These are phyloP conservation scores for Croton setiger DNA, from an alignment of 441 rosid genomes.

Conservation along the genomic window DNA sequence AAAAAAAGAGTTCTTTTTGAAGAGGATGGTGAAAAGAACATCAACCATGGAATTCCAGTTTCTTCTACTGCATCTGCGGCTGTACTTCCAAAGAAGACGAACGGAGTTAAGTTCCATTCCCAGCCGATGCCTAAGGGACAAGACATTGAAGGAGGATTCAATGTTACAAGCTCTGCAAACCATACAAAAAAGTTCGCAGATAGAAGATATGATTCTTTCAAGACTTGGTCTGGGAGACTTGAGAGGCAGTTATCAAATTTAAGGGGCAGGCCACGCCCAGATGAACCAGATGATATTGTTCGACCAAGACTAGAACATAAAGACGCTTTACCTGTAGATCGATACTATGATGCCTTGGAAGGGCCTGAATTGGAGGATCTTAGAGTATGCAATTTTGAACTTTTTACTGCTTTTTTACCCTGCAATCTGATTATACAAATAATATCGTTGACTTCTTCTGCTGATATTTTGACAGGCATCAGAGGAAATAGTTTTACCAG, in stretches of 20 bases:
- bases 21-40: conserved; percentile 13
- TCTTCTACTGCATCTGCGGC: conserved; percentile 4
- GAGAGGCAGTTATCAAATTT: conserved; percentile 63
- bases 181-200: conserved; percentile 42
- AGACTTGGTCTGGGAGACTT: conserved; percentile 82
- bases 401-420: neutral
- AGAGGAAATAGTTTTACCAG: conserved; percentile 72
- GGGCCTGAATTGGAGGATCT: conserved; percentile 88
- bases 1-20: conserved; percentile 19
- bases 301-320: conserved; percentile 27
- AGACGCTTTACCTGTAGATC: conserved; percentile 55
- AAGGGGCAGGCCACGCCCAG: conserved; percentile 46
- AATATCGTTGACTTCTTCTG: neutral
- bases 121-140: conserved; percentile 62
- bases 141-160: conserved; percentile 21
- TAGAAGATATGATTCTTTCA: conserved; percentile 65
- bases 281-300: conserved; percentile 17
- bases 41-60: conserved; percentile 20
- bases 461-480: conserved; percentile 38
- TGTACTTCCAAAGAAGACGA: conserved; percentile 4
- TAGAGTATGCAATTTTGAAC: conserved; percentile 39
- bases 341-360: conserved; percentile 76
- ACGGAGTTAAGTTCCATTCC: conserved; percentile 39
- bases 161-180: conserved; percentile 17
- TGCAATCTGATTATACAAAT: neutral